Evolutionary conservation across 345 rosid species (phyloP).

Genomic region (Moricandia arvensis): DNA sequence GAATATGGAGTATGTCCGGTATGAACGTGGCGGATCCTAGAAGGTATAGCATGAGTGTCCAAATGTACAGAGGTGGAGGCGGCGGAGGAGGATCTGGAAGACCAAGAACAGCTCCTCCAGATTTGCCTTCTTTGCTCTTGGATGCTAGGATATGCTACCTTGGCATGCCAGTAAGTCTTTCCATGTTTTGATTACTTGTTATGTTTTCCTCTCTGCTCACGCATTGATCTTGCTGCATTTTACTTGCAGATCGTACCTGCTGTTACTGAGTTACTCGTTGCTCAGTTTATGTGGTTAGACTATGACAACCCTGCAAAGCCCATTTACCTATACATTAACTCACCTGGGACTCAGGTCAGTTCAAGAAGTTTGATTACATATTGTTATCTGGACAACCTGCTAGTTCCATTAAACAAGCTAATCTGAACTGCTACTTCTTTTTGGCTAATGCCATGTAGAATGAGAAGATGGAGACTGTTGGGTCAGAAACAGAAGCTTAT

Average conservation of each 20-base stretch:
- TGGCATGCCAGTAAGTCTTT: slow-evolving; percentile 82
- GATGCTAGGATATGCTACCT: slow-evolving; percentile 77
- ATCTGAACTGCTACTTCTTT: neutral
- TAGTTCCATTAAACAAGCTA: too few relatives aligned
- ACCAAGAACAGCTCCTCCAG: slow-evolving; percentile 37
- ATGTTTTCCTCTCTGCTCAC: neutral
- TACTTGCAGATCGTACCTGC: slow-evolving; percentile 61
- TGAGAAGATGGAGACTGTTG: slow-evolving; percentile 84
- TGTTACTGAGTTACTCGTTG: slow-evolving; percentile 78
- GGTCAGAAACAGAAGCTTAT: slow-evolving; percentile 90
- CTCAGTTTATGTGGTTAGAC: slow-evolving; percentile 85
- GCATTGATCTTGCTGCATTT: neutral
- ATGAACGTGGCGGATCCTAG: slow-evolving; percentile 44
- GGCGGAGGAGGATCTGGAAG: slow-evolving; percentile 50
- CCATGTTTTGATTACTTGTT: slow-evolving; percentile 17
- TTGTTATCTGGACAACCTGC: neutral
- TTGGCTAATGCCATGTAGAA: slow-evolving; percentile 48
- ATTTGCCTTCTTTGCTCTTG: slow-evolving; percentile 60
- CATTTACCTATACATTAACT: slow-evolving; percentile 77
- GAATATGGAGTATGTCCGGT: slow-evolving; percentile 59
- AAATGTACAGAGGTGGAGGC: slow-evolving; percentile 72
- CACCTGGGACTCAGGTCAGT: slow-evolving; percentile 82
- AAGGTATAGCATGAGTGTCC: slow-evolving; percentile 68
- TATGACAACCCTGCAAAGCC: slow-evolving; percentile 70
- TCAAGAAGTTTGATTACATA: neutral